Base-by-base conservation (phyloP, 805 yeast genomes). In the Starmerella tilneyi region DNA sequence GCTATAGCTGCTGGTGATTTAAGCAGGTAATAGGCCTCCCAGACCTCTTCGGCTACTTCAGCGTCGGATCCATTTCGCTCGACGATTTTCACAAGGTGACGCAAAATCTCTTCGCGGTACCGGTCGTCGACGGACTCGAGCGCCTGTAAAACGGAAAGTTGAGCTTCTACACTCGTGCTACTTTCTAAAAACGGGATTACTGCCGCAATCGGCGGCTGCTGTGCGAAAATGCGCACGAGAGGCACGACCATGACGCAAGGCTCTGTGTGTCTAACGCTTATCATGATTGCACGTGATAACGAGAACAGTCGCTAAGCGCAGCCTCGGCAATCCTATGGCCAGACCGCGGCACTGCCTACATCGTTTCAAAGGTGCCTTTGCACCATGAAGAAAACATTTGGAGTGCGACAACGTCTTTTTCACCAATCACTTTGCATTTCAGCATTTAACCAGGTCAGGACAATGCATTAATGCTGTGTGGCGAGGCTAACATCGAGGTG, bases 21-120 rank as follows among this genome's bases (percentile, higher is more conserved):
- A 13, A 51, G 43, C 24, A 13, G 33, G 22, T 44, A 50, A 38
- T 34, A 47, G 4, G n/a, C 43, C 23, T 49, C 53, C 53, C 49
- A 52, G 15, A 50, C 9, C 16, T 51, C 53, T n/a, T 48, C 36
- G 20, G 44, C 34, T 5, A 50, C 44, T n/a, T 40, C 53, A 15
- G 2, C 5, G 21, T 35, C 39, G 9, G 39, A 35, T 7, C 26
- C 32, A 2, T 9, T 5, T 9, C 21, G 39, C 36, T 50, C 54
- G 13, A 43, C 19, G 12, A 30, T 3, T 9, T 13, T 16, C 9
- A 49, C 45, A 5, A 35, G 37, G 11, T 34, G 28, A 22, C 35
- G 24, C 35, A 51, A 23, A 4, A 51, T 22, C 17, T 41, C 38
- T 8, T 43, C 41, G 21, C 34, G 31, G 20, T 38, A 51, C 7